Evolutionary conservation across 179 eudicot genomes (phyloP), one percentile per base, ranked within the genome.

Genomic region (Corrigiola litoralis): DNA sequence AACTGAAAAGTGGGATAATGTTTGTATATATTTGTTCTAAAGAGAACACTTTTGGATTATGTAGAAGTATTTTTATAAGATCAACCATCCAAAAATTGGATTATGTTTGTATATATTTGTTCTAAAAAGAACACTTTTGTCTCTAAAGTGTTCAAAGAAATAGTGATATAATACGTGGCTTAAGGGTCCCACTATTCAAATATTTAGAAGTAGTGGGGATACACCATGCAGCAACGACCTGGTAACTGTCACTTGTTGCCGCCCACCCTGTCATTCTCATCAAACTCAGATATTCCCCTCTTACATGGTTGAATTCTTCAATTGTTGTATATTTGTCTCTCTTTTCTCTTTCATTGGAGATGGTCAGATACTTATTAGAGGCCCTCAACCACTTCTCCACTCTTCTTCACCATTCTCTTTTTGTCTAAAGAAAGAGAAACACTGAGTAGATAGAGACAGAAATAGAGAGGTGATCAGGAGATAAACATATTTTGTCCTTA

Each of bases 311-410:
- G 68, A 73, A 50, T 24, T 55, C 28, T 67, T 73, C 77, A n/a
- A 21, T 0, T 23, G 13, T 23, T 14, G 8, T 54, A 6, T 32
- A 7, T 18, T 10, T 24, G 27, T 36, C 14, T 41, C 14, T 48
- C 18, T 21, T 31, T 32, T 6, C 3, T 33, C 46, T 21, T 23
- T 51, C 38, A 28, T 57, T 42, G 17, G 31, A 36, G n/a, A 38
- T 49, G 49, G 27, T 51, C 54, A 59, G 38, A 33, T 17, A 42
- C 34, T 21, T 38, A 38, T 3, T 42, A n/a, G 52, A 58, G 68
- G 77, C 53, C 52, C 63, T 64, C 72, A 69, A 61, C 61, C 18
- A 73, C 68, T 61, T 36, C 21, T 67, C 45, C 49, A 60, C 62
- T 45, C 45, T 31, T 23, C n/a, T 0, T 16, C 24, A 44, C 63